Base-by-base conservation (phyloP, 495 filamentous ascomycete genomes). In the Podospora pseudopauciseta region DNA sequence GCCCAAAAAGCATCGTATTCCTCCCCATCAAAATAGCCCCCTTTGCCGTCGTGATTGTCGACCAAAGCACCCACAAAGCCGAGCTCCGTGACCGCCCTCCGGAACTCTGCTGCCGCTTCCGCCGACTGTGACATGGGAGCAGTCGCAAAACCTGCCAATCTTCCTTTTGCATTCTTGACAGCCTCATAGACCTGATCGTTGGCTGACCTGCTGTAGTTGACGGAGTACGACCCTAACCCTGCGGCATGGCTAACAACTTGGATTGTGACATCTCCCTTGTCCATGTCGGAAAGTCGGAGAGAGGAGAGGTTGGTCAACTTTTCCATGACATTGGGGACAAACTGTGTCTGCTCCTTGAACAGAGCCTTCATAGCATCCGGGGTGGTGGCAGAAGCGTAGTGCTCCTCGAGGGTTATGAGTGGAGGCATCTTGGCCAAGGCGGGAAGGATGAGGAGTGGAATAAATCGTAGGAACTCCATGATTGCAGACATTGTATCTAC, bases 401-500 rank as follows among this genome's bases (percentile, higher is more conserved):
- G 88, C 71, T 89, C 87, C 76, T 89, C 87, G 49, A 88, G 84
- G 16, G 87, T 78, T 66, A 89, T 86, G 68, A 87, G 75, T 7
- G 61, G 72, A 75, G 23, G 75, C 74, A 58, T 49, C 39, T 49
- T 49, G 39, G 39, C 39, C 39, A 49, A 49, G 15, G 2, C 2
- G 39, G 39, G 39, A 49, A 13, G 39, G 39, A 49, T 49, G 39
- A 49, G 15, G 9, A 49, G 13, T 11, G 39, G 39, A 49, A 49
- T 49, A 49, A 49, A 11, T 3, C 15, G 39, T 49, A 49, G 2
- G 15, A 49, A 49, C 13, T 49, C 15, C 39, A 49, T 2, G 39
- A 13, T 49, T 49, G 39, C 9, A 13, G 15, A 11, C 15, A 49
- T 16, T 49, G 39, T 32, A 32, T 32, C 30, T 32, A 32, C 30